Percentiles rank a stretch among this genome's conserved stretches.
phyloP scores from a whole-genome alignment of 2,329 filamentous ascomycete species.

The Pestalotiopsis sp. region DNA sequence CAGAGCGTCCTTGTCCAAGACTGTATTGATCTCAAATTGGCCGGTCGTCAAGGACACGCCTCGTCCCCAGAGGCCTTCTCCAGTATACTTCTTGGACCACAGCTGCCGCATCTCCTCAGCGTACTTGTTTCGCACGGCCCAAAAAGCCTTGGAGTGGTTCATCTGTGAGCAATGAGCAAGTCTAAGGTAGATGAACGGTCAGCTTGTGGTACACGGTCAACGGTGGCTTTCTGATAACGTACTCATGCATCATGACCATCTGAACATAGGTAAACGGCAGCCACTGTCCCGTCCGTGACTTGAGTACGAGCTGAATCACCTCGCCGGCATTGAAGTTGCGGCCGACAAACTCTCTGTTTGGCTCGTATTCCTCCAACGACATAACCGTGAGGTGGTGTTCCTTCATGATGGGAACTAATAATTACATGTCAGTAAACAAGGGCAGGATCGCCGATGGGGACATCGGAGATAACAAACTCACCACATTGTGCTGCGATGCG shows the following conservation, averaged over 20 bases:
- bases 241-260: slow-evolving; percentile 95
- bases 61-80: slow-evolving; percentile 82
- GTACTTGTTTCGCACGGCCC: slow-evolving; percentile 76
- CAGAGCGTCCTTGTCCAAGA: slow-evolving; percentile 57
- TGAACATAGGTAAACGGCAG: slow-evolving; percentile 83
- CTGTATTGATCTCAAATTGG: slow-evolving; percentile 57
- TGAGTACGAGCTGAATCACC: slow-evolving; percentile 82
- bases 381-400: slow-evolving; percentile 66
- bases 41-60: slow-evolving; percentile 67
- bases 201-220: neutral
- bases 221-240: slow-evolving; percentile 18
- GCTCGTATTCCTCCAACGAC: slow-evolving; percentile 79
- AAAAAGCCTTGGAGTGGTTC: slow-evolving; percentile 85
- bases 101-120: slow-evolving; percentile 71
- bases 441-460: neutral
- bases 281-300: slow-evolving; percentile 68
- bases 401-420: slow-evolving; percentile 68
- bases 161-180: slow-evolving; percentile 88
- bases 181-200: slow-evolving; percentile 30
- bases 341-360: slow-evolving; percentile 82
- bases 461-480: slow-evolving; percentile 34
- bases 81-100: slow-evolving; percentile 73
- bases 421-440: neutral
- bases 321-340: slow-evolving; percentile 92
- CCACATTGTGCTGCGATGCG: slow-evolving; percentile 80